These are phyloP conservation scores for Phytophthora pluvialis DNA, from an alignment of 352 stramenopile genomes.

Conservation along the genomic window DNA sequence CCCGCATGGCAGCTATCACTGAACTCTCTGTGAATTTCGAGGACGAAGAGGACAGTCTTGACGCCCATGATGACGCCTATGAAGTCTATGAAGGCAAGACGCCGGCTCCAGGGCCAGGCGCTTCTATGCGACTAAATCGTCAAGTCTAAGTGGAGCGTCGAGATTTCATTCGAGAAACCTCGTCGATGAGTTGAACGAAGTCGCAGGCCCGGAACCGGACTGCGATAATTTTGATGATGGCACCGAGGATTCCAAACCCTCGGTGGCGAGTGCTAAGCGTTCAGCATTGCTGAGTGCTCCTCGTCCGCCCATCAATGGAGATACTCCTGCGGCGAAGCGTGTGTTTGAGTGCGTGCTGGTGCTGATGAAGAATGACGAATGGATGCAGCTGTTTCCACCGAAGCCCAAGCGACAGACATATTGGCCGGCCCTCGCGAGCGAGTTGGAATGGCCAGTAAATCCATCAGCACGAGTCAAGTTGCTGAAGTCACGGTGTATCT, in stretches of 20 bases:
- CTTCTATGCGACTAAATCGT: not conserved
- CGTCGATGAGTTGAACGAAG: not conserved
- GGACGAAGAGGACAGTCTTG: not conserved
- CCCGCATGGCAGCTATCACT: not conserved
- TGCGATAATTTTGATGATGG: not conserved
- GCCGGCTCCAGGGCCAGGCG: not conserved
- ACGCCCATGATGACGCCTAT: not conserved
- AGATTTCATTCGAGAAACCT: not conserved
- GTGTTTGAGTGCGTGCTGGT: not conserved
- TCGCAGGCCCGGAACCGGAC: not conserved
- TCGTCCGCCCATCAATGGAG: not conserved
- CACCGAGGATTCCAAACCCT: not conserved
- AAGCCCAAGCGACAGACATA: not conserved
- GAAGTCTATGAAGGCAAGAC: not conserved
- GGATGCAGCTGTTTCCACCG: not conserved
- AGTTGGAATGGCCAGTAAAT: not conserved
- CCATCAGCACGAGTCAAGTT: not conserved
- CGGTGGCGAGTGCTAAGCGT: constrained; percentile 1
- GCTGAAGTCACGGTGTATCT: not conserved
- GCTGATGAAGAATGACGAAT: not conserved
- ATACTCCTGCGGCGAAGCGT: not conserved
- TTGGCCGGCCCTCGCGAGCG: not conserved
- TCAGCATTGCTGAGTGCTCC: not conserved
- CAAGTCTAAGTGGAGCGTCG: not conserved
- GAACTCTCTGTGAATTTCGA: not conserved